phyloP scores from a whole-genome alignment of 2,329 filamentous ascomycete genomes.

The Botryotinia globosa region DNA sequence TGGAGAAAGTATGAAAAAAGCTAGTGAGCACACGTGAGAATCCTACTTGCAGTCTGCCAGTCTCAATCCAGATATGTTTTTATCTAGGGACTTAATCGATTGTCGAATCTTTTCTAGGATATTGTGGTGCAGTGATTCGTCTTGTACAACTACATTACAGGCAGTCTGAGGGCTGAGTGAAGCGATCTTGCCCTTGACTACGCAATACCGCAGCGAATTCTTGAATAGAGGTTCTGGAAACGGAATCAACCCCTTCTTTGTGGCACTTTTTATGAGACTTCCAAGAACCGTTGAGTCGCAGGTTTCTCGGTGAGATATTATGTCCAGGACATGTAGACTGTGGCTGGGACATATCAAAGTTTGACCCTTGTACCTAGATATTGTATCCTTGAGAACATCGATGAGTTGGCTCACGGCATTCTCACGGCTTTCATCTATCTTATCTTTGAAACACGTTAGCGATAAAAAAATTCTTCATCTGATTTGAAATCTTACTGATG shows the following conservation, averaged over 20 bases:
- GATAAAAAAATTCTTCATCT: too few species aligned
- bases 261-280: neutral
- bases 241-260: neutral
- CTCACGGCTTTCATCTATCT: neutral
- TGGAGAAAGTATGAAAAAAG: neutral
- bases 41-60: neutral
- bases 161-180: neutral
- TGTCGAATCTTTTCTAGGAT: neutral
- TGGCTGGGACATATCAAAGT: neutral
- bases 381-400: neutral
- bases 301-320: neutral
- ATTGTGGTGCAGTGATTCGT: neutral
- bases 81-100: rapidly evolving
- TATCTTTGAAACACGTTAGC: neutral
- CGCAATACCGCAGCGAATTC: rapidly evolving
- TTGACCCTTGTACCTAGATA: neutral
- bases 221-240: neutral
- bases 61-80: neutral
- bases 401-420: neutral
- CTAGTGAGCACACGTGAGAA: neutral
- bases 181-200: neutral
- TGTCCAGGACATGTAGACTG: too few species aligned
- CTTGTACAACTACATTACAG: neutral
- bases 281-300: neutral
- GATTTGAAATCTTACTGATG: neutral